Evolutionary conservation across 805 yeast genomes (phyloP).

Genomic region (Vanderwaltozyma verrucispora): DNA sequence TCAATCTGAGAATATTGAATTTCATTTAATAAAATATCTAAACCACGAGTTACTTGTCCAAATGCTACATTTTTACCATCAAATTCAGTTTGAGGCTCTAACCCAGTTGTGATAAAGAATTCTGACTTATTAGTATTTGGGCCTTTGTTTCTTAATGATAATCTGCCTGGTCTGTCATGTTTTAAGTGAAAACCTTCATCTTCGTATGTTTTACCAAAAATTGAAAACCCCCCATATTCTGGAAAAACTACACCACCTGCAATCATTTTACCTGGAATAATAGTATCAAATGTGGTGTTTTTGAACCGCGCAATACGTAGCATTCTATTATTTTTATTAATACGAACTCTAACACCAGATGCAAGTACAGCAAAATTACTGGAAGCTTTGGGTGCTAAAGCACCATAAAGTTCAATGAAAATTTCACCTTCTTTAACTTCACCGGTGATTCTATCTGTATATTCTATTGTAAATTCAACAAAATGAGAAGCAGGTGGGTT

Average conservation of each 20-base stretch:
- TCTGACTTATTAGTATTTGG: conserved; percentile 59
- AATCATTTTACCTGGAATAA: conserved; percentile 63
- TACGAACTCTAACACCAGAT: conserved; percentile 30
- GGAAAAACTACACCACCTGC: conserved; percentile 83
- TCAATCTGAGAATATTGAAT: conserved; percentile 48
- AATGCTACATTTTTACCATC: conserved; percentile 64
- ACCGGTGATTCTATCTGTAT: conserved; percentile 11
- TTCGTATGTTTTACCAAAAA: conserved; percentile 59
- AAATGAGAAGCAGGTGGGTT: conserved; percentile 27
- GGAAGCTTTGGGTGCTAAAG: conserved; percentile 53
- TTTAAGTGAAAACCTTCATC: conserved; percentile 70
- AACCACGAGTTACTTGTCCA: conserved; percentile 65
- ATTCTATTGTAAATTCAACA: conserved; percentile 20
- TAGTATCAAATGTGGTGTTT: conserved; percentile 60
- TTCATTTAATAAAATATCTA: conserved; percentile 44
- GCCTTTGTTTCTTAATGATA: conserved; percentile 61
- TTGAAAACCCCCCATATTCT: conserved; percentile 70
- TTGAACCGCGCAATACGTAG: conserved; percentile 34
- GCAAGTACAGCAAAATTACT: conserved; percentile 47
- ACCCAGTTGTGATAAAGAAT: conserved; percentile 54
- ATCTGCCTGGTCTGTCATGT: conserved; percentile 59
- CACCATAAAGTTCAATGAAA: conserved; percentile 54
- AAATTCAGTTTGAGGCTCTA: conserved; percentile 36
- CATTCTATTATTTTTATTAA: conserved; percentile 9
- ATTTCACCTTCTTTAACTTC: conserved; percentile 24